Evolutionary conservation across 495 filamentous ascomycete species (phyloP), one percentile per base, ranked within the genome.

Genomic region (Penicillium crystallinum): DNA sequence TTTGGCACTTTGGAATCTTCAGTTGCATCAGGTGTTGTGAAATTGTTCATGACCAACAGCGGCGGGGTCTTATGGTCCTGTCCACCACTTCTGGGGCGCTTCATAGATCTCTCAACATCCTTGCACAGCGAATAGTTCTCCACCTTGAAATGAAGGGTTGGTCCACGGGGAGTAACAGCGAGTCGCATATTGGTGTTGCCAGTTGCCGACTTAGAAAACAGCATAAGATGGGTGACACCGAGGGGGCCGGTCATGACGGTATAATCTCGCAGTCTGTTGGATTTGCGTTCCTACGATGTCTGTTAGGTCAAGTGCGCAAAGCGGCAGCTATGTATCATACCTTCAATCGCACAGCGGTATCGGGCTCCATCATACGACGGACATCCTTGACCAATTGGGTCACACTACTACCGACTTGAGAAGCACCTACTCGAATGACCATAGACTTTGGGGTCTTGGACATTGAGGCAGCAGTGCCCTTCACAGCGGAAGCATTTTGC

Each of bases 11-110:
- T 82, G n/a, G 84, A 75, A 34, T 80, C 74, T 43, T 74, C 66
- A 31, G 73, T 66, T 9, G 80, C 70, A 47, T 77, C 67, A 23
- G 88, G 78, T 1, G 81, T 86, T 30, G 78, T 81, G 70, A 99
- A 96, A 65, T 96, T 96, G 73, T 99, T 99, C 93, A 98, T 97
- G 49, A 98, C 95, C 15, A 98, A 79, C 65, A 97, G 72, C 43
- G 92, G 92, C 2, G 92, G 80, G 22, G 82, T 87, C 41, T 83
- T 75, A 63, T 87, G 93, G 59, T 96, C 89, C 67, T 92, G 91
- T 50, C 84, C 85, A 42, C 86, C 86, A 21, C 82, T 87, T 61
- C 81, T 80, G 2, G 93, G 91, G 61, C 87, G 89, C 64, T 89
- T 88, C 73, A 88, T 76, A 23, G 88, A 82, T 54, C 81, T 87